Evolutionary conservation across 306 rosid species (phyloP).

Genomic region (Neltuma alba): DNA sequence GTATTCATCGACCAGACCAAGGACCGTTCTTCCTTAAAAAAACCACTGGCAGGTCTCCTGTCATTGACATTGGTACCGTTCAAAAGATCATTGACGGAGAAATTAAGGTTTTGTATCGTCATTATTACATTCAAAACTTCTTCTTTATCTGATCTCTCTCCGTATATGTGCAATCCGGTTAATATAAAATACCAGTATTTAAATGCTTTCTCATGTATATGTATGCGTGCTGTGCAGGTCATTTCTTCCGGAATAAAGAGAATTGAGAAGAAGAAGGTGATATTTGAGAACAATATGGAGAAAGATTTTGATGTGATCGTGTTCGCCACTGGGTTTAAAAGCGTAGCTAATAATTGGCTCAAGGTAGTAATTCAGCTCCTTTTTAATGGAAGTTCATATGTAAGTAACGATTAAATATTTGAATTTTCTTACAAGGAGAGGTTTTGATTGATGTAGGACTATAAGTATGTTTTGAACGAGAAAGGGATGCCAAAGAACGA

Average conservation of each 20-base stretch:
- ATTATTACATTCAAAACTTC: too few relatives aligned
- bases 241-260: conserved; percentile 40
- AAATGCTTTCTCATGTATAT: too few relatives aligned
- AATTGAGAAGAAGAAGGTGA: conserved; percentile 43
- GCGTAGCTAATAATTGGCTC: conserved; percentile 54
- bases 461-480: conserved; percentile 35
- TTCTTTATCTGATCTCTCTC: too few relatives aligned
- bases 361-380: conserved; percentile 44
- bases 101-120: conserved; percentile 45
- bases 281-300: conserved; percentile 41
- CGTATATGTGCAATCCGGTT: too few relatives aligned
- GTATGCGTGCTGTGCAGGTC: conserved; percentile 48
- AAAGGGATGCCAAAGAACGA: conserved; percentile 53
- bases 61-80: conserved; percentile 58
- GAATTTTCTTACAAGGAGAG: not conserved
- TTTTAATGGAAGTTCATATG: too few relatives aligned
- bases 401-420: too few relatives aligned
- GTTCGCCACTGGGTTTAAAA: conserved; percentile 70
- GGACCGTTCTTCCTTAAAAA: conserved; percentile 57
- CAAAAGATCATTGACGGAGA: conserved; percentile 40
- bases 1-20: conserved; percentile 39
- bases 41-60: conserved; percentile 38
- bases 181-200: too few relatives aligned
- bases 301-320: conserved; percentile 55
- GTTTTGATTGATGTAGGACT: conserved; percentile 38